A percentile compares a stretch with the other conserved stretches of the same genome.
Conservation (phyloP, 192 early-diverging fungal genomes). For the Backusella westeae region DNA sequence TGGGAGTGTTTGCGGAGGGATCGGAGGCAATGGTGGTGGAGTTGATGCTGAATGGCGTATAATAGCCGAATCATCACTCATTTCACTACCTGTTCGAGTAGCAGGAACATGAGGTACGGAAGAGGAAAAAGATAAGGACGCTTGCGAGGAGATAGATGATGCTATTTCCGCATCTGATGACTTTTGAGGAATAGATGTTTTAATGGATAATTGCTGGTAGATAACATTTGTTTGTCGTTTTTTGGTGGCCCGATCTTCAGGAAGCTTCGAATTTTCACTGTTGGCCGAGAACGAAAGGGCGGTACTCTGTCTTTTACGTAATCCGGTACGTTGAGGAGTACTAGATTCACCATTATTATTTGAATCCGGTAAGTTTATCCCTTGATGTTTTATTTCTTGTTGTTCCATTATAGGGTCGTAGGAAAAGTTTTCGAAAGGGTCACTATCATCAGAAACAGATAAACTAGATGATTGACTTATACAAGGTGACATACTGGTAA, state of each 20-base stretch:
- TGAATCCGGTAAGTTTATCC: neutral
- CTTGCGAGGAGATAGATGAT: neutral
- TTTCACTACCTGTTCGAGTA: constrained; percentile 10
- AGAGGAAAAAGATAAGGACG: constrained; percentile 4
- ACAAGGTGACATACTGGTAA: constrained; percentile 47
- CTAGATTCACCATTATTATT: neutral
- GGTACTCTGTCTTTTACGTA: constrained; percentile 1
- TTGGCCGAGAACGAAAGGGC: neutral
- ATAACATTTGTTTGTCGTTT: constrained; percentile 5
- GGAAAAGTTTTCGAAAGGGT: constrained; percentile 12
- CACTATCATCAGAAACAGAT: constrained; percentile 22
- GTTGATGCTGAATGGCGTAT: neutral
- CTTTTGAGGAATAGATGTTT: neutral
- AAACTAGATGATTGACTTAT: constrained; percentile 20
- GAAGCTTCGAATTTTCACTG: neutral
- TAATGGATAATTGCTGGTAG: neutral
- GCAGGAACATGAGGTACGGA: neutral
- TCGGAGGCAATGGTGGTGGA: neutral
- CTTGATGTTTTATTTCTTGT: neutral
- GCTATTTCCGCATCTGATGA: neutral
- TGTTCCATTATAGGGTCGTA: constrained; percentile 3
- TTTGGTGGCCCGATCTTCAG: neutral
- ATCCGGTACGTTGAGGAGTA: neutral
- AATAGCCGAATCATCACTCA: neutral
- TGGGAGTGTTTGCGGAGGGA: neutral